Evolutionary conservation across 2,329 filamentous ascomycete genomes (phyloP).

Genomic region (Fonsecaea pedrosoi): DNA sequence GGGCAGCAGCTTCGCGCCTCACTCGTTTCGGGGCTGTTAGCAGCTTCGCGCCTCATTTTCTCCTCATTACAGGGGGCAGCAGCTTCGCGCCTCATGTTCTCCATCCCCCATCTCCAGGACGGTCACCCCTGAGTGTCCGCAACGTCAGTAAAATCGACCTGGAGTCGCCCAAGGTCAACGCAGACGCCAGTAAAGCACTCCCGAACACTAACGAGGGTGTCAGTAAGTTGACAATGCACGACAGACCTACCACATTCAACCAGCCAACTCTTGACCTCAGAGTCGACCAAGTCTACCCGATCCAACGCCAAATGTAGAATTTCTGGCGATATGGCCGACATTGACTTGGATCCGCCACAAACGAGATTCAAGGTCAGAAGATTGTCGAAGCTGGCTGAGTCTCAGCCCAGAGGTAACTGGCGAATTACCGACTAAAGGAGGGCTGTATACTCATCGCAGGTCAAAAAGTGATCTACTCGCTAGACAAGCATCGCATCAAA

Average conservation of each 20-base stretch:
- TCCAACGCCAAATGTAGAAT: constrained; percentile 22
- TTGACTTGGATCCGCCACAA: constrained; percentile 33
- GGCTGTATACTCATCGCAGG: constrained; percentile 17
- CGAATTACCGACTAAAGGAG: neutral
- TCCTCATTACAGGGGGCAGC: too few species aligned
- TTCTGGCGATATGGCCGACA: constrained; percentile 37
- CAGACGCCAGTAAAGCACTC: too few species aligned
- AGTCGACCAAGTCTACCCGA: constrained; percentile 11
- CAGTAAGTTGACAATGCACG: too few species aligned
- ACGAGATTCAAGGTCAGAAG: constrained; percentile 33
- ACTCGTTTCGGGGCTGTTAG: too few species aligned
- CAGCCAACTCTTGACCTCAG: constrained; percentile 14
- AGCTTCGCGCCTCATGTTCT: too few species aligned
- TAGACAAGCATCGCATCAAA: constrained; percentile 30
- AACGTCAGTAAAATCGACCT: too few species aligned
- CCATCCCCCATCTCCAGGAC: too few species aligned
- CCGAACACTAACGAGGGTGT: constrained; percentile 23
- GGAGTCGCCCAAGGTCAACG: too few species aligned
- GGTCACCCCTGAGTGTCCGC: too few species aligned
- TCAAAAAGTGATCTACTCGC: constrained; percentile 35
- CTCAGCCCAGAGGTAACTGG: constrained; percentile 16
- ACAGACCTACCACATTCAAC: constrained; percentile 23
- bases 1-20: too few species aligned
- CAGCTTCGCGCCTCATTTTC: too few species aligned
- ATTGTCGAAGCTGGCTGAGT: constrained; percentile 17